Conservation (phyloP, 2,329 filamentous ascomycete species). For the Didymella arachidicola region DNA sequence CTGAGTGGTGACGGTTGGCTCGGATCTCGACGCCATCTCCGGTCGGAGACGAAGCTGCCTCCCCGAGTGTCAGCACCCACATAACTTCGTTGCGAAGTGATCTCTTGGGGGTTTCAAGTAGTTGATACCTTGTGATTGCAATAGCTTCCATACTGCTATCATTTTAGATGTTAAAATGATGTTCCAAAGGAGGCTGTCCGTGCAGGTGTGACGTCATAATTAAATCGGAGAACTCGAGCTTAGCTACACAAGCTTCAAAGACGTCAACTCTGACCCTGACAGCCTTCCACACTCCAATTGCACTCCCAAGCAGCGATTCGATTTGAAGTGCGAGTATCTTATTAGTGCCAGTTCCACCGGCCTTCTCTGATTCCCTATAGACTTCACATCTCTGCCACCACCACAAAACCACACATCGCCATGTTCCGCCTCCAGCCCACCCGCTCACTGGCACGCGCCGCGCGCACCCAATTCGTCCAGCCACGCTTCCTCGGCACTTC, state of each 20-base stretch:
- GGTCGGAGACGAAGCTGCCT: constrained; percentile 6
- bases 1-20: background rate
- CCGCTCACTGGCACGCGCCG: constrained; percentile 33
- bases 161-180: background rate
- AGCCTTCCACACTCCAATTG: constrained; percentile 9
- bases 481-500: constrained; percentile 39
- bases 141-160: background rate
- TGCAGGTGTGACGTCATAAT: constrained; percentile 17
- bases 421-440: constrained; percentile 39
- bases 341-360: background rate
- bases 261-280: constrained; percentile 14
- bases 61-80: constrained; percentile 1
- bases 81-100: background rate
- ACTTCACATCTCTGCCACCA: background rate
- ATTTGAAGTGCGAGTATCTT: background rate
- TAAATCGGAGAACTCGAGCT: constrained; percentile 3
- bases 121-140: background rate
- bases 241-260: constrained; percentile 16
- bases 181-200: background rate
- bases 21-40: background rate
- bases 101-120: no score
- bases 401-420: background rate
- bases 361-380: background rate
- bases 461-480: constrained; percentile 19
- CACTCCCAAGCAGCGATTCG: background rate